Evolutionary conservation across 2,329 filamentous ascomycete species (phyloP).

Genomic region (Botrytis galanthina): DNA sequence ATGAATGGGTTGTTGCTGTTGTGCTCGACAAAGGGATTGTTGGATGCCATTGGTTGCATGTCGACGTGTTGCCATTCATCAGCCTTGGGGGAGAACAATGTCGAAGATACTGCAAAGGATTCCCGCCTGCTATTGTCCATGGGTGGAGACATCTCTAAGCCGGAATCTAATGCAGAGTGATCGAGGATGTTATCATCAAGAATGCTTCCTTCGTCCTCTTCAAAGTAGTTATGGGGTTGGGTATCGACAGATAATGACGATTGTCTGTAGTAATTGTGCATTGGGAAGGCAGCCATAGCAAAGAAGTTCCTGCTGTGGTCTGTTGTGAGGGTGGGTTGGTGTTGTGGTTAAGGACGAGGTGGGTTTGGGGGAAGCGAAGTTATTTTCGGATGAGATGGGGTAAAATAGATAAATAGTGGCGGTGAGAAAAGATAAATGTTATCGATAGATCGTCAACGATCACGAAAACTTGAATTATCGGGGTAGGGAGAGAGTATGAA

Average conservation of each 20-base stretch:
- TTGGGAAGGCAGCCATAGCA: slow-evolving; percentile 37
- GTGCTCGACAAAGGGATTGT: slow-evolving; percentile 59
- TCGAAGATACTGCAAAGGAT: slow-evolving; percentile 58
- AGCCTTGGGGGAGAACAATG: slow-evolving; percentile 63
- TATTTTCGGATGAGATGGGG: slow-evolving; percentile 20
- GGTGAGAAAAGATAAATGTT: slow-evolving; percentile 22
- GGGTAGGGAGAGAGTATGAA: slow-evolving; percentile 32
- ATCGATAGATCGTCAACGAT: slow-evolving; percentile 25
- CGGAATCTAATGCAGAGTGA: slow-evolving; percentile 57
- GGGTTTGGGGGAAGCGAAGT: slow-evolving; percentile 31
- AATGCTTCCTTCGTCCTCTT: slow-evolving; percentile 59
- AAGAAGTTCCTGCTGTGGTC: slow-evolving; percentile 25
- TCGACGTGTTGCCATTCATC: slow-evolving; percentile 64
- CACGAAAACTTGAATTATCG: slow-evolving; percentile 22
- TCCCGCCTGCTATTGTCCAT: slow-evolving; percentile 63
- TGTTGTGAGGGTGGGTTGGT: slow-evolving; percentile 18
- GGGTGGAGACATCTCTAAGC: slow-evolving; percentile 60
- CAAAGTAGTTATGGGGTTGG: slow-evolving; percentile 52
- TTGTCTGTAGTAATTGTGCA: slow-evolving; percentile 38
- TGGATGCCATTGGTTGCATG: slow-evolving; percentile 62
- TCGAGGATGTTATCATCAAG: slow-evolving; percentile 62
- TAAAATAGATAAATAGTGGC: slow-evolving; percentile 26
- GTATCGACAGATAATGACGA: slow-evolving; percentile 38
- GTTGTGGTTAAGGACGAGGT: slow-evolving; percentile 17
- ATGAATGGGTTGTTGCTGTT: slow-evolving; percentile 65